These are phyloP conservation scores for Xylaria flabelliformis DNA, from an alignment of 495 filamentous ascomycete genomes.

Conservation along the genomic window DNA sequence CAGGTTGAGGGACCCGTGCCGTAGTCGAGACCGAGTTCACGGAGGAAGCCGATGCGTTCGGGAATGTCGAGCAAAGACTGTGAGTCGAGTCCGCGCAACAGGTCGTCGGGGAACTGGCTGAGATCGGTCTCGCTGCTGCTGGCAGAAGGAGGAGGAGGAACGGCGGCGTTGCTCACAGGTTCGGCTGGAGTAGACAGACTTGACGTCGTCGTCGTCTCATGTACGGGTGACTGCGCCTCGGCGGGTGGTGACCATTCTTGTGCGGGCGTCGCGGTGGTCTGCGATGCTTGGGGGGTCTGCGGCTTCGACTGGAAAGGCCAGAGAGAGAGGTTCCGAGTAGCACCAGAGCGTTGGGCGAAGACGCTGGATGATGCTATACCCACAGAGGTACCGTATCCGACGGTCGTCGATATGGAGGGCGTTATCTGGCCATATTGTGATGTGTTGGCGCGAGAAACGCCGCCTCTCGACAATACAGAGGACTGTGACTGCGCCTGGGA, in stretches of 20 bases:
- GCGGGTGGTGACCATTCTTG: not conserved
- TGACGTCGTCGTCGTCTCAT: not conserved
- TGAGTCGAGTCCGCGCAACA: conserved; percentile 45
- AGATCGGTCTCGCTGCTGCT: not conserved
- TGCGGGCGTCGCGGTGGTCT: not conserved
- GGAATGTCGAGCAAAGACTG: conserved; percentile 60
- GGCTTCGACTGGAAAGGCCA: conserved; percentile 42
- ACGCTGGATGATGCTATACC: conserved; percentile 32
- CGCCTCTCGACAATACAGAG: conserved; percentile 22
- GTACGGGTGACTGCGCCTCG: conserved; percentile 1
- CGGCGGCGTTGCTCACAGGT: conserved; percentile 4
- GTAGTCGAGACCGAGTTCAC: conserved; percentile 81
- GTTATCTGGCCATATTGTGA: conserved; percentile 1
- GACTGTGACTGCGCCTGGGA: conserved; percentile 32
- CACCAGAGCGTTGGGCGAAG: conserved; percentile 39
- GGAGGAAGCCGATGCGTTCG: conserved; percentile 82
- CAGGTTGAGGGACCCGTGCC: conserved; percentile 75
- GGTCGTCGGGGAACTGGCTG: conserved; percentile 12
- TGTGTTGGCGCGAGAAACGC: not conserved
- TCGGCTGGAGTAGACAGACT: conserved; percentile 10
- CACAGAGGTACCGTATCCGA: conserved; percentile 14
- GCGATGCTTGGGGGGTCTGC: conserved; percentile 3
- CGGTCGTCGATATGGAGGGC: not conserved
- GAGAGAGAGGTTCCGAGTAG: conserved; percentile 39
- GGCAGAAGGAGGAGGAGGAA: not conserved